A percentile compares a stretch with the other conserved stretches of the same genome.
phyloP scores from a whole-genome alignment of 768 basidiomycete genomes.

The Pisolithus microcarpus region DNA sequence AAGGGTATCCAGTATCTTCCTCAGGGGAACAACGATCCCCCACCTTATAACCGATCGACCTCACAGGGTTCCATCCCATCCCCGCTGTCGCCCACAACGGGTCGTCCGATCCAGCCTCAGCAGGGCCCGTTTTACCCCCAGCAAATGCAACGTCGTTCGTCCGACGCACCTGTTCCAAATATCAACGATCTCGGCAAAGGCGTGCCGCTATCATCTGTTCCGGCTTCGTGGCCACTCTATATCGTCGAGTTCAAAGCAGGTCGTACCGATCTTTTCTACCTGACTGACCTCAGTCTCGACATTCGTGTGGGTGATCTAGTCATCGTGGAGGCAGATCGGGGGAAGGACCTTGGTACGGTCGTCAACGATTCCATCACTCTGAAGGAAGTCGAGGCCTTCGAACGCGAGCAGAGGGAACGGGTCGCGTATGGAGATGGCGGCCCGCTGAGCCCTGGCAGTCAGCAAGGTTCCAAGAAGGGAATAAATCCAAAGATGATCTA shows the following conservation, averaged over 20 bases:
- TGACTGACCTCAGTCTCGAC: slow-evolving; percentile 55
- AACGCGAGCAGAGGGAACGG: slow-evolving; percentile 68
- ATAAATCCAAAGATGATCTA: slow-evolving; percentile 97
- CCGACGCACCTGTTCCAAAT: slow-evolving; percentile 29
- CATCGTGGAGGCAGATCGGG: slow-evolving; percentile 96
- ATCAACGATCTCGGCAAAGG: slow-evolving; percentile 75
- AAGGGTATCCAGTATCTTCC: slow-evolving; percentile 58
- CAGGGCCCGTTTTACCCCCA: slow-evolving; percentile 25
- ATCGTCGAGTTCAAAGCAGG: slow-evolving; percentile 98
- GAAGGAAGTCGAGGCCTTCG: slow-evolving; percentile 86
- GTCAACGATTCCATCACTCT: slow-evolving; percentile 87
- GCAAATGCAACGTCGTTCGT: slow-evolving; percentile 33
- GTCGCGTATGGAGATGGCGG: slow-evolving; percentile 34
- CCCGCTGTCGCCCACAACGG: slow-evolving; percentile 49
- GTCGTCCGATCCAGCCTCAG: slow-evolving; percentile 24
- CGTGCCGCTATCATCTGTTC: slow-evolving; percentile 77
- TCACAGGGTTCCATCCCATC: slow-evolving; percentile 39
- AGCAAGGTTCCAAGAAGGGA: slow-evolving; percentile 56
- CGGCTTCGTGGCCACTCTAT: slow-evolving; percentile 81
- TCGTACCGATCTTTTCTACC: slow-evolving; percentile 90
- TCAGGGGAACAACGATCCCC: slow-evolving; percentile 19
- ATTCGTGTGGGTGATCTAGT: slow-evolving; percentile 87
- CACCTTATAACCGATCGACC: slow-evolving; percentile 35
- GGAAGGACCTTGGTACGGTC: slow-evolving; percentile 87
- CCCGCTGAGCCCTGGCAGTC: slow-evolving; percentile 44